Conservation (phyloP, 805 yeast species). For the Scheffersomyces coipomensis region DNA sequence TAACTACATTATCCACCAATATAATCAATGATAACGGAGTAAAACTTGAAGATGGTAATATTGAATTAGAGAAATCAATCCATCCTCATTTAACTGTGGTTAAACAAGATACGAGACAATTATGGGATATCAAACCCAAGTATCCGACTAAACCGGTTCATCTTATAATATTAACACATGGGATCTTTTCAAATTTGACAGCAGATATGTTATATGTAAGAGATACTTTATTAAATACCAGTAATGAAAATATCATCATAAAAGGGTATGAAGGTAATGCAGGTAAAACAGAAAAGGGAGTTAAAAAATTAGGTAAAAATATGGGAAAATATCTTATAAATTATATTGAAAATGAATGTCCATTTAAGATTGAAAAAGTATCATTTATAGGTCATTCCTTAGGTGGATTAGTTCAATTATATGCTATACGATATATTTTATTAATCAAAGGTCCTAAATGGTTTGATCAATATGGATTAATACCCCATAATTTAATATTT, state of each 20-base stretch:
- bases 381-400: constrained; percentile 45
- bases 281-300: constrained; percentile 41
- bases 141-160: constrained; percentile 32
- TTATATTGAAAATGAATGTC: constrained; percentile 20
- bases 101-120: constrained; percentile 24
- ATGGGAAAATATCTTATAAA: constrained; percentile 27
- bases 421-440: constrained; percentile 38
- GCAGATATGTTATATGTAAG: constrained; percentile 45
- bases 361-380: constrained; percentile 21
- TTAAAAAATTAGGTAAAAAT: constrained; percentile 32
- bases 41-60: neutral
- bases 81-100: constrained; percentile 25
- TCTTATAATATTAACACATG: constrained; percentile 42
- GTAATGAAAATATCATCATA: constrained; percentile 33
- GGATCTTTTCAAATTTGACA: constrained; percentile 40
- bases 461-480: constrained; percentile 23
- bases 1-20: constrained; percentile 2
- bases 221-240: constrained; percentile 25
- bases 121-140: constrained; percentile 32
- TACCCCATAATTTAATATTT: constrained; percentile 33
- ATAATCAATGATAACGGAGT: neutral
- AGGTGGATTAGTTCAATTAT: constrained; percentile 43
- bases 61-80: constrained; percentile 4
- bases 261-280: constrained; percentile 40
- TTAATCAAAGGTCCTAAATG: constrained; percentile 26